Percentiles rank a stretch among this genome's conserved stretches.
These are phyloP conservation scores for Starmerella floricola DNA, from an alignment of 805 yeast species.

Conservation along the genomic window DNA sequence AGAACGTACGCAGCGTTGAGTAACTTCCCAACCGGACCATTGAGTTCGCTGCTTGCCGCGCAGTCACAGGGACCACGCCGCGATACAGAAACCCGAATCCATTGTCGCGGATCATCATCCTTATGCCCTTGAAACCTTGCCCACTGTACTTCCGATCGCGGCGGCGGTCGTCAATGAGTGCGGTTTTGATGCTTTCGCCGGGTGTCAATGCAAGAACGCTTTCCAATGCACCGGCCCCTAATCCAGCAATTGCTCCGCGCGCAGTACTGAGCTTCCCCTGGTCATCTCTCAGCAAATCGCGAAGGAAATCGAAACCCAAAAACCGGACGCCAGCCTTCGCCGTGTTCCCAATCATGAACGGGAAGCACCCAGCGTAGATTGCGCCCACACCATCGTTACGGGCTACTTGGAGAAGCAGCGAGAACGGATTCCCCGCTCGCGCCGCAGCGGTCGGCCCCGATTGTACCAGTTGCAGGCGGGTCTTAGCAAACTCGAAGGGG, in stretches of 20 bases:
- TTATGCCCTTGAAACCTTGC: slow-evolving; percentile 49
- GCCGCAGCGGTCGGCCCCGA: slow-evolving; percentile 14
- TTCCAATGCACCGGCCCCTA: slow-evolving; percentile 91
- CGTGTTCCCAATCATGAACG: slow-evolving; percentile 90
- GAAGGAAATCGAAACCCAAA: slow-evolving; percentile 82
- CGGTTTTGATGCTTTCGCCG: slow-evolving; percentile 91
- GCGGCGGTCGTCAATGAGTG: slow-evolving; percentile 86
- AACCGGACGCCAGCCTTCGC: slow-evolving; percentile 93
- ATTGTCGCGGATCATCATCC: slow-evolving; percentile 56
- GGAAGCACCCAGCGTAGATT: slow-evolving; percentile 90
- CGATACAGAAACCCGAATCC: slow-evolving; percentile 78
- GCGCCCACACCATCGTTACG: slow-evolving; percentile 66
- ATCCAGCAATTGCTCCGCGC: slow-evolving; percentile 89
- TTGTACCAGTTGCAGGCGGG: slow-evolving; percentile 63
- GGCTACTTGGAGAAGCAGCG: slow-evolving; percentile 61
- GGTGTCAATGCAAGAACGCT: slow-evolving; percentile 92
- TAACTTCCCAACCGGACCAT: slow-evolving; percentile 91
- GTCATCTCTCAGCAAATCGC: slow-evolving; percentile 61
- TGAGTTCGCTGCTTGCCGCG: slow-evolving; percentile 92
- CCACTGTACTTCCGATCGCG: slow-evolving; percentile 47
- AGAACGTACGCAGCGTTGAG: slow-evolving; percentile 58
- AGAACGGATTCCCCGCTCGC: slow-evolving; percentile 52
- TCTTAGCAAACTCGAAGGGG: slow-evolving; percentile 95
- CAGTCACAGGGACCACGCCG: slow-evolving; percentile 82
- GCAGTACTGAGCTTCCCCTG: slow-evolving; percentile 82